Base-by-base conservation (phyloP, 371 early-diverging fungal genomes). In the Lichtheimia ramosa region DNA sequence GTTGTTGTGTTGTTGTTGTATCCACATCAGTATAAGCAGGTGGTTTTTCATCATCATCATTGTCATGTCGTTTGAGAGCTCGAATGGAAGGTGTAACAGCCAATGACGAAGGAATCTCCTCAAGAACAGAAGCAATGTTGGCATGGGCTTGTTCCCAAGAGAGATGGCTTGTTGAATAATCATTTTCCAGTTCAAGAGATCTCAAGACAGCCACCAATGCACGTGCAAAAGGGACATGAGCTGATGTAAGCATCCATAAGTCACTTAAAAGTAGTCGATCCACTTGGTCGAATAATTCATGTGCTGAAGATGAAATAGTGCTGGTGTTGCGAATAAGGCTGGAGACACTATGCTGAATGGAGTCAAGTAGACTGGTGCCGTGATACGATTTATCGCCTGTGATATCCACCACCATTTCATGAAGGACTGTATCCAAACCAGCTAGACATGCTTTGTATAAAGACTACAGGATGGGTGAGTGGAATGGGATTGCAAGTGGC, bases 401-500 rank as follows among this genome's bases (percentile, higher is more conserved):
- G 20, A n/a, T 55, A 16, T 41, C 42, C 25, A 55, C 7, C 40
- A 55, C 42, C 20, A 55, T 55, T 4, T 43, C 21, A 24, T 23
- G 56, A 16, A 55, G 42, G 3, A 55, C 56, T 25, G 21, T 25
- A 15, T 55, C 56, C 42, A 55, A 43, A 5, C 43, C 56, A 20
- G 56, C 41, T 43, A 55, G 46, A 55, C 56, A 55, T 5, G 42
- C 56, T n/a, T 55, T 55, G 43, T 43, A 43, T 27, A 55, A 8
- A 20, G 56, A 43, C 56, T 55, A 54, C 16, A 21, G 8, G 4
- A 18, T 46, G 1, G 16, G 2, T 34, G 10, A 46, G 18, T 46
- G n/a, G 16, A 46, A 46, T n/a, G 46, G 46, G 46, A 43, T 15
- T 5, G 15, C 43, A 5, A n/a, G 6, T 43, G 43, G 43, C 43